These are phyloP conservation scores for Arachis stenosperma DNA, from an alignment of 306 rosid species.

Conservation along the genomic window DNA sequence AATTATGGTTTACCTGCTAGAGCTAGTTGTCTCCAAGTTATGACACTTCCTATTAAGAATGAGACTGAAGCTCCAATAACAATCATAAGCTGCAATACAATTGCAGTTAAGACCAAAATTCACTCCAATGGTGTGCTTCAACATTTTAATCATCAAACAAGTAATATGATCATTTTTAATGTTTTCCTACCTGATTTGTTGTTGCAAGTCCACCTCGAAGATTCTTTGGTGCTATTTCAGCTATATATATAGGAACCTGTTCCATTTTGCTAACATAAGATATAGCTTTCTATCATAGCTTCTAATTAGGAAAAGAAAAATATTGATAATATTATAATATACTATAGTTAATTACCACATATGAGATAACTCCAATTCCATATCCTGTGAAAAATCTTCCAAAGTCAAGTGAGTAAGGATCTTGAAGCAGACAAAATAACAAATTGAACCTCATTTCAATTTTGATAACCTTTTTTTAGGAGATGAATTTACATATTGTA, in stretches of 20 bases:
- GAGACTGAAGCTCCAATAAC: too few relatives aligned
- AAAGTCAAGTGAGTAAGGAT: conserved; percentile 54
- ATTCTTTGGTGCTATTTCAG: conserved; percentile 71
- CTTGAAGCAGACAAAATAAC: conserved; percentile 46
- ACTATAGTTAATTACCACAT: conserved; percentile 53
- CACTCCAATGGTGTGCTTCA: neutral
- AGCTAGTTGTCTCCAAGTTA: too few relatives aligned
- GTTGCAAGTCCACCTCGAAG: conserved; percentile 74
- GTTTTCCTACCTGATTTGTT: conserved; percentile 57
- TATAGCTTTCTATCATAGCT: conserved; percentile 13
- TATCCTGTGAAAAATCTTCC: conserved; percentile 78
- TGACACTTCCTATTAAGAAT: too few relatives aligned
- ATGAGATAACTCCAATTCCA: conserved; percentile 85
- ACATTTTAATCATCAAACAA: neutral
- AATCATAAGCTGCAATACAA: too few relatives aligned
- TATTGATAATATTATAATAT: neutral
- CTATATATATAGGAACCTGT: conserved; percentile 76
- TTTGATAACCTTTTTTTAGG: neutral
- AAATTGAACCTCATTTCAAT: conserved; percentile 17
- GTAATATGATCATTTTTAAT: neutral
- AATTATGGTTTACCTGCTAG: too few relatives aligned
- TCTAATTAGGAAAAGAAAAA: neutral
- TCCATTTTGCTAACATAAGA: conserved; percentile 28
- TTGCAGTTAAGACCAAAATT: too few relatives aligned
- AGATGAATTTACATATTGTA: conserved; percentile 17